phyloP scores from a whole-genome alignment of 805 yeast species.

The Candida loeiensis region DNA sequence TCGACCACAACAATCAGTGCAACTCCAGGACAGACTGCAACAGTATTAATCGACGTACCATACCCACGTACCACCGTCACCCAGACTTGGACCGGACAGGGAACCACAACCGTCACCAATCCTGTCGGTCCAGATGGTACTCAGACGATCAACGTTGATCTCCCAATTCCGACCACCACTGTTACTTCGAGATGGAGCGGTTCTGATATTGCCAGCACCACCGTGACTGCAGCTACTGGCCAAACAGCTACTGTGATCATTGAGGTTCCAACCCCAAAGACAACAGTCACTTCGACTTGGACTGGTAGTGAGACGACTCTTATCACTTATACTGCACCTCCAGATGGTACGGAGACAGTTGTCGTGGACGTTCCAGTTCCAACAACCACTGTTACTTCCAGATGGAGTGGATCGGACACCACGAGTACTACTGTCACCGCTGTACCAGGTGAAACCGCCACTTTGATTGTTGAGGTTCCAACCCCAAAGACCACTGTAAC shows the following conservation, averaged over 20 bases:
- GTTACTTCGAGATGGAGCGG: constrained; percentile 5
- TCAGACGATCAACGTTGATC: constrained; percentile 10
- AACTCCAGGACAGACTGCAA: constrained; percentile 10
- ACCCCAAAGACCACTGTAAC: constrained; percentile 11
- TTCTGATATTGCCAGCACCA: constrained; percentile 6
- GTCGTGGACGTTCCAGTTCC: constrained; percentile 14
- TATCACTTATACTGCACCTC: constrained; percentile 7
- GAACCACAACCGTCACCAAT: constrained; percentile 10
- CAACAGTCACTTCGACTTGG: constrained; percentile 12
- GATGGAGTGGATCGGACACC: constrained; percentile 15
- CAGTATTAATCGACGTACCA: constrained; percentile 15
- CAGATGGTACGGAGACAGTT: constrained; percentile 14
- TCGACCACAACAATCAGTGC: constrained; percentile 10
- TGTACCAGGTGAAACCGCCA: constrained; percentile 7
- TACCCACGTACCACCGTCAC: constrained; percentile 9
- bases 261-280: constrained; percentile 2
- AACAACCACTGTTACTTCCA: constrained; percentile 13
- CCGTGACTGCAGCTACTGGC: constrained; percentile 9
- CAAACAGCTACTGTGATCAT: constrained; percentile 4
- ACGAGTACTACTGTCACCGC: constrained; percentile 10
- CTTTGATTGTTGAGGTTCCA: constrained; percentile 15
- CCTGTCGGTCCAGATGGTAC: constrained; percentile 4
- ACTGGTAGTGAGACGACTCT: constrained; percentile 6
- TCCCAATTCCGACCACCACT: background rate
- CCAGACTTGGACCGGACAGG: constrained; percentile 11